phyloP scores from a whole-genome alignment of 2,329 filamentous ascomycete genomes.

The Colletotrichum destructivum region DNA sequence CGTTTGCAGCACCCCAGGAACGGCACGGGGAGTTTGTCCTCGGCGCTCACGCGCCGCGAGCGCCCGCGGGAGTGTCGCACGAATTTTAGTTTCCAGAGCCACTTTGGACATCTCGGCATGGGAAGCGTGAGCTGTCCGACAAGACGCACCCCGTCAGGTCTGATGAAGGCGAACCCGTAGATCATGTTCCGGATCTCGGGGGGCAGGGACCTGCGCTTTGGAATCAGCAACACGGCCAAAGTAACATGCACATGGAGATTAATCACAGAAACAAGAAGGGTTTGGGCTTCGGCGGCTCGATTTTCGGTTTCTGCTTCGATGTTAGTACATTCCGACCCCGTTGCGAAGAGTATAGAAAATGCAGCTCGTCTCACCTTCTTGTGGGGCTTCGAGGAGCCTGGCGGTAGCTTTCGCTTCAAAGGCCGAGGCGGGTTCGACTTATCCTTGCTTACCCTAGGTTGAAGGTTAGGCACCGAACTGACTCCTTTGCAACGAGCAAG shows the following conservation, averaged over 20 bases:
- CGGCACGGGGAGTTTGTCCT: background rate
- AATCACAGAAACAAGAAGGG: background rate
- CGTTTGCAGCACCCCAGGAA: conserved; percentile 14
- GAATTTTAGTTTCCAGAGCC: background rate
- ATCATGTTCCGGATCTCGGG: conserved; percentile 2
- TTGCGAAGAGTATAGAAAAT: rapidly evolving
- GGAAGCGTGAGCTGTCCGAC: background rate
- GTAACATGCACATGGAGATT: background rate
- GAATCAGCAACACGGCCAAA: background rate
- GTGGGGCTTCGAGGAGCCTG: background rate
- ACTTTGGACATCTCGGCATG: background rate
- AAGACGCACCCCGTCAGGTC: background rate
- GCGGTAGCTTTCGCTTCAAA: background rate
- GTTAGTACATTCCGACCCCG: background rate
- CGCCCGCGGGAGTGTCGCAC: background rate
- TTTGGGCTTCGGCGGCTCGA: background rate
- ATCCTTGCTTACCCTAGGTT: background rate
- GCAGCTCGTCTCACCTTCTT: background rate
- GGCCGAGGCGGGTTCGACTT: background rate
- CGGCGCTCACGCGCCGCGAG: background rate
- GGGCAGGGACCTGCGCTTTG: background rate
- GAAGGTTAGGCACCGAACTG: background rate
- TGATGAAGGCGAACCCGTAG: background rate
- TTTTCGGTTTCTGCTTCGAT: background rate
- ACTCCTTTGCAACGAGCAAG: background rate